These are phyloP conservation scores for Triticum monococcum DNA, from an alignment of 176 grass and related monocot genomes.

Conservation along the genomic window DNA sequence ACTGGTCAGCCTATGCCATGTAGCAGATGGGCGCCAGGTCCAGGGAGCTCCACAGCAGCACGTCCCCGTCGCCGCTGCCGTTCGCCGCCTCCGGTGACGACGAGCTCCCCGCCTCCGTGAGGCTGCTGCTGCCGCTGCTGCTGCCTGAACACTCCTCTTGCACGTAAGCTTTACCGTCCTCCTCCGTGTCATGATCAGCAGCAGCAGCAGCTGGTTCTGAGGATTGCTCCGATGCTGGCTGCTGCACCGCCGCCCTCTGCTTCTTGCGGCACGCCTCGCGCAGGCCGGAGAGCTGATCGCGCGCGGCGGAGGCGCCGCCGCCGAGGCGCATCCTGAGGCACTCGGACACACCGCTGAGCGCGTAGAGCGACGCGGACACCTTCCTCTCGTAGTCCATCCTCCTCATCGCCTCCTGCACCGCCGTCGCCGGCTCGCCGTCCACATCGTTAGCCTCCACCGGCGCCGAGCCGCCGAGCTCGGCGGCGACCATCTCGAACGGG, in stretches of 20 bases:
- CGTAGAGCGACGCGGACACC: constrained; percentile 66
- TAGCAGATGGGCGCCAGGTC: constrained; percentile 60
- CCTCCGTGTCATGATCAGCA: not conserved
- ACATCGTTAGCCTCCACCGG: not conserved
- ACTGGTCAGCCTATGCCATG: constrained; percentile 11
- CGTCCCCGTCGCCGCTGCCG: constrained; percentile 24
- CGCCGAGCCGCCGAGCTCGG: constrained; percentile 20
- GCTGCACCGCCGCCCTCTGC: not conserved
- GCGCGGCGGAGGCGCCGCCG: not conserved
- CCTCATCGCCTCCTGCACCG: constrained; percentile 54
- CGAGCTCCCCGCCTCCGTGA: not conserved
- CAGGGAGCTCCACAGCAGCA: constrained; percentile 61
- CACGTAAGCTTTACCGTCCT: not conserved
- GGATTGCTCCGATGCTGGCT: not conserved
- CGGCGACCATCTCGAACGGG: constrained; percentile 53
- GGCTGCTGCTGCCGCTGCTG: not conserved
- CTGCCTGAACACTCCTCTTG: constrained; percentile 14
- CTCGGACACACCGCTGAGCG: constrained; percentile 62
- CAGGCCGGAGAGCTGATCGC: constrained; percentile 56
- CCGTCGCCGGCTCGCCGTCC: constrained; percentile 2
- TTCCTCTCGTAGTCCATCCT: constrained; percentile 81
- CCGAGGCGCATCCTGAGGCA: constrained; percentile 48
- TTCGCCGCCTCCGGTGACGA: not conserved
- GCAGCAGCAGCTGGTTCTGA: not conserved
- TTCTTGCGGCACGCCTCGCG: constrained; percentile 58